A percentile compares a stretch with the other conserved stretches of the same genome.
These are phyloP conservation scores for Pythium sp. DNA, from an alignment of 352 stramenopile genomes.

Conservation along the genomic window DNA sequence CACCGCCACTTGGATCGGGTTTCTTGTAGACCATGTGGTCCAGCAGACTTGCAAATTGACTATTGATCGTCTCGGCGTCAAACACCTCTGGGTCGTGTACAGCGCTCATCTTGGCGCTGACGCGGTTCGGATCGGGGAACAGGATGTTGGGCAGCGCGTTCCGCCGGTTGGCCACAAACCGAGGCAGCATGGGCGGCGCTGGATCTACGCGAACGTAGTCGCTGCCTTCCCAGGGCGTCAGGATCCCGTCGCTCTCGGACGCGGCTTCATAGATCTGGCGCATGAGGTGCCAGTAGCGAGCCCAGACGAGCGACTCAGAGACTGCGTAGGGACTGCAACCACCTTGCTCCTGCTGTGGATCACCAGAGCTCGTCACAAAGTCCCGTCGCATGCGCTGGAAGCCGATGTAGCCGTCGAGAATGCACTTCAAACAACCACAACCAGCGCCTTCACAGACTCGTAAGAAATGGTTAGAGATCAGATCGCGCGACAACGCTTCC, in stretches of 20 bases:
- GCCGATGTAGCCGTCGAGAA: constrained; percentile 76
- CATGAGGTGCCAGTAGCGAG: constrained; percentile 82
- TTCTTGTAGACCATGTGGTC: constrained; percentile 31
- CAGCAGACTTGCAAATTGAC: constrained; percentile 42
- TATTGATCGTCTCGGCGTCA: constrained; percentile 44
- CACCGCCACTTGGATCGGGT: not conserved
- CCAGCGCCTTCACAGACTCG: constrained; percentile 67
- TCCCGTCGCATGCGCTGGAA: constrained; percentile 76
- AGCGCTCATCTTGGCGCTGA: constrained; percentile 49
- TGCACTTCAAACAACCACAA: constrained; percentile 79
- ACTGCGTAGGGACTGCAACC: constrained; percentile 31
- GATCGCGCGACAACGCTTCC: constrained; percentile 51
- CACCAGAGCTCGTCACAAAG: constrained; percentile 18
- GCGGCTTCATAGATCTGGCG: constrained; percentile 68
- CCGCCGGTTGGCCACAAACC: constrained; percentile 38
- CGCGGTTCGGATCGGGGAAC: constrained; percentile 63
- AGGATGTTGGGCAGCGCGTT: constrained; percentile 63
- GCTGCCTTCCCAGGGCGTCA: constrained; percentile 50
- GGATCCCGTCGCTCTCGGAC: constrained; percentile 58
- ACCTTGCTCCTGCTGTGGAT: constrained; percentile 13
- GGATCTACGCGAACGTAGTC: constrained; percentile 32
- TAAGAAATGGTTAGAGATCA: constrained; percentile 49
- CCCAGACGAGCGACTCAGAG: constrained; percentile 69
- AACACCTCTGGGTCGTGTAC: constrained; percentile 52
- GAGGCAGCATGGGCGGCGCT: constrained; percentile 35